Conservation (phyloP, 2,329 filamentous ascomycete genomes). For the Fusarium concolor region DNA sequence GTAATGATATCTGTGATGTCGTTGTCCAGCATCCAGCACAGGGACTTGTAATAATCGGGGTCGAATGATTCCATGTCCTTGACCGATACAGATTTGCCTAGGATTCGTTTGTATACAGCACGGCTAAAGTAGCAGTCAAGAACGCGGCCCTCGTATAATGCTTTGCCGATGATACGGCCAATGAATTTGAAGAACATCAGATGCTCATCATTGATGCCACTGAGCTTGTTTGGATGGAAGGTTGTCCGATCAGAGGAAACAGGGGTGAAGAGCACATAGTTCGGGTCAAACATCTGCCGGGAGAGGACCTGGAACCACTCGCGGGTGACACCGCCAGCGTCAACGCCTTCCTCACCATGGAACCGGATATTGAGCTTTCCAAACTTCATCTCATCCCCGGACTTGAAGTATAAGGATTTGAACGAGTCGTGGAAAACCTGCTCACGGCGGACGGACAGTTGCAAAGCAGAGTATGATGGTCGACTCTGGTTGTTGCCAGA, state of each 20-base stretch:
- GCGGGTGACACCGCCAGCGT: slow-evolving; percentile 95
- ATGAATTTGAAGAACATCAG: slow-evolving; percentile 99
- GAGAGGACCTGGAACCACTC: slow-evolving; percentile 99
- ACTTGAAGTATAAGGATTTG: slow-evolving; percentile 98
- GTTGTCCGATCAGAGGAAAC: slow-evolving; percentile 98
- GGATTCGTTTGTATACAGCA: slow-evolving; percentile 97
- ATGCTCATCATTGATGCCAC: slow-evolving; percentile 94
- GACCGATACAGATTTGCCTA: slow-evolving; percentile 93
- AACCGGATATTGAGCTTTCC: slow-evolving; percentile 98
- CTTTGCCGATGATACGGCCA: slow-evolving; percentile 97
- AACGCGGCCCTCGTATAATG: slow-evolving; percentile 93
- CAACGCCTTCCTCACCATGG: slow-evolving; percentile 96
- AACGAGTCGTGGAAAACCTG: slow-evolving; percentile 99
- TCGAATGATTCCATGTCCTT: slow-evolving; percentile 99
- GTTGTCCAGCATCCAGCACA: slow-evolving; percentile 98
- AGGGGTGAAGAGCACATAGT: slow-evolving; percentile 95
- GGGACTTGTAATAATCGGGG: slow-evolving; percentile 97
- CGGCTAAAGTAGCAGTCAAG: slow-evolving; percentile 99
- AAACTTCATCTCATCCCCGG: slow-evolving; percentile 97
- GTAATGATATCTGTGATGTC: slow-evolving; percentile 98
- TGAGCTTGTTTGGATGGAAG: slow-evolving; percentile 97
- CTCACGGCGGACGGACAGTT: slow-evolving; percentile 90
- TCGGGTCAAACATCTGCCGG: slow-evolving; percentile 98
- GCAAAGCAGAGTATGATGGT: slow-evolving; percentile 77
- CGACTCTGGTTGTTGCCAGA: slow-evolving; percentile 76